phyloP scores from a whole-genome alignment of 345 rosid genomes.

The Salix suchowensis region DNA sequence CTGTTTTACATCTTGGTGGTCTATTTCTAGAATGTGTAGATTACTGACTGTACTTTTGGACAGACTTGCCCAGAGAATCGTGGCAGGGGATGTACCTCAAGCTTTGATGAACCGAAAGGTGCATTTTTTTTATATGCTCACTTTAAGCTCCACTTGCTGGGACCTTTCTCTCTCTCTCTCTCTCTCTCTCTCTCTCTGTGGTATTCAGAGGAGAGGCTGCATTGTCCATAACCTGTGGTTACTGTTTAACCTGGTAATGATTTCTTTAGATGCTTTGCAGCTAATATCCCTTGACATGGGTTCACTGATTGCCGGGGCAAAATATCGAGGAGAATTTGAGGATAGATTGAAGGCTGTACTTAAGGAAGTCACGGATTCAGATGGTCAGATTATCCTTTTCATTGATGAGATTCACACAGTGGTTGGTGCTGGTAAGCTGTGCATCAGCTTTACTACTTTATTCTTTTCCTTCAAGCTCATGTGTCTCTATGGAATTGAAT shows the following conservation, averaged over 20 bases:
- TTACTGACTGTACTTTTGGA: conserved; percentile 16
- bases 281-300: conserved; percentile 99
- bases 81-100: conserved; percentile 97
- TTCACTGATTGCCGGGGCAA: conserved; percentile 96
- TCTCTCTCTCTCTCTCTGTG: background rate
- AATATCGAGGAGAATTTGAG: conserved; percentile 96
- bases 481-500: background rate
- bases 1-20: background rate
- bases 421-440: conserved; percentile 85
- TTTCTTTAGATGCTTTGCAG: conserved; percentile 32
- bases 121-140: conserved; percentile 5
- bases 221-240: background rate
- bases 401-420: conserved; percentile 99
- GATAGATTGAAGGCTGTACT: conserved; percentile 97
- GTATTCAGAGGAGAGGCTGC: background rate
- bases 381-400: conserved; percentile 84
- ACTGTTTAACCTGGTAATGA: background rate
- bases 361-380: conserved; percentile 91
- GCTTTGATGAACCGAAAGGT: conserved; percentile 98
- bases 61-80: conserved; percentile 99
- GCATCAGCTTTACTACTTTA: background rate
- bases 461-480: background rate
- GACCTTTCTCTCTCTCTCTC: background rate
- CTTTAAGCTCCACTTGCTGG: conserved; percentile 1
- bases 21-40: background rate